Conservation (phyloP, 495 filamentous ascomycete genomes). For the Glutinoglossum americanum region DNA sequence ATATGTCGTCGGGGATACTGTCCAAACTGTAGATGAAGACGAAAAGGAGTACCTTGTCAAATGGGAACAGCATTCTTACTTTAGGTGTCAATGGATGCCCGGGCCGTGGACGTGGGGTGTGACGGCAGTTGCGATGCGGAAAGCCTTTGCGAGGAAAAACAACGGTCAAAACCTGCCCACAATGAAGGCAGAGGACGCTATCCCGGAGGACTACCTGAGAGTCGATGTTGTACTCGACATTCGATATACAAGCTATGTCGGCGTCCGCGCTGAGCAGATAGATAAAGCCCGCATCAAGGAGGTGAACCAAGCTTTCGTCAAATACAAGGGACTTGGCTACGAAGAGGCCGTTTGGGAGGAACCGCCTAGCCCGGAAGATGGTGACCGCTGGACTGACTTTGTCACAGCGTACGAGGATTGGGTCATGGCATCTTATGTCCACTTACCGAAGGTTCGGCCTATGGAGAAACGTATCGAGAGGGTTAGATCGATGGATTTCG, state of each 20-base stretch:
- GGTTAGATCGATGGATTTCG: constrained; percentile 43
- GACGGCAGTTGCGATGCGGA: constrained; percentile 37
- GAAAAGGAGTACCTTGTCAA: constrained; percentile 81
- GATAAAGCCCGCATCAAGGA: constrained; percentile 47
- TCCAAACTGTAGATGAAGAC: constrained; percentile 39
- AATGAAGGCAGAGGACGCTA: constrained; percentile 53
- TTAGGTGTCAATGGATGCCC: constrained; percentile 60
- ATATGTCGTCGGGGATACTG: constrained; percentile 24
- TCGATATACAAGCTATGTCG: constrained; percentile 32
- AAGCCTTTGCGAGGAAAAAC: constrained; percentile 49
- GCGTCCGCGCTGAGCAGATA: constrained; percentile 29
- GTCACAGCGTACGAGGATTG: constrained; percentile 65
- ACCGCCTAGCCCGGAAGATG: constrained; percentile 45
- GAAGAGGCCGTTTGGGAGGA: constrained; percentile 81
- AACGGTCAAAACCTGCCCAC: constrained; percentile 37
- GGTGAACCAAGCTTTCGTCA: constrained; percentile 52
- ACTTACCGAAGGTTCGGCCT: constrained; percentile 25
- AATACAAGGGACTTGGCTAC: constrained; percentile 89
- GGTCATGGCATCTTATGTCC: constrained; percentile 50
- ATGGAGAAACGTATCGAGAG: constrained; percentile 38
- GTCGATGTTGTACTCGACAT: constrained; percentile 80
- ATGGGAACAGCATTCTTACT: constrained; percentile 61
- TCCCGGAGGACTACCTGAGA: constrained; percentile 63
- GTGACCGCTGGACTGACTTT: constrained; percentile 62
- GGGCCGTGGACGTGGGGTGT: constrained; percentile 80